Evolutionary conservation across 352 stramenopile genomes (phyloP), one percentile per base, ranked within the genome.

Genomic region (Albugo candida): DNA sequence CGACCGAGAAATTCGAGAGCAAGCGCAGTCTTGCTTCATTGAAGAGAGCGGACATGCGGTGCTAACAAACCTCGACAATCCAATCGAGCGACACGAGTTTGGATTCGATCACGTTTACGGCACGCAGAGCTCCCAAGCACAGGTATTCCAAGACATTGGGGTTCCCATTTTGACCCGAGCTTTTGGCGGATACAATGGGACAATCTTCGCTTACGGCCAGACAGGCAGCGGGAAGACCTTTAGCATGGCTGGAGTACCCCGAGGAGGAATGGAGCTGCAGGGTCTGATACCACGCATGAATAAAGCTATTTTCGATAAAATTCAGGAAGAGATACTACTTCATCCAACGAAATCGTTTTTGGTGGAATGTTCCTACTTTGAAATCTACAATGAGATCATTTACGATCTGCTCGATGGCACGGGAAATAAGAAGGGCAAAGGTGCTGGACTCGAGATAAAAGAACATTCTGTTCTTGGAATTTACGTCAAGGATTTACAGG

Each of bases 361-460:
- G 8, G 75, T 97, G 17, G 78, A 91, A 47, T 92, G 75, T 34
- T 95, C 84, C 13, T 97, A 94, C 64, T 88, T 97, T 51, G 89
- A 97, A 55, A 97, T 97, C 42, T 97, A 97, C 66, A 97, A 97
- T 51, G 89, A 97, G 60, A 88, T 88, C 41, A 95, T 97, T 48
- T 95, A 92, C 53, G 91, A 97, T 56, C 61, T 97, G 40, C 67
- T 97, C 10, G 70, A 94, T 48, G 69, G 70, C n/a, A 83, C 85
- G 44, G 52, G 61, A 38, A 19, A 43, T 24, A 93, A 92, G 65
- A 87, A 92, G 24, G 81, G 73, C 55, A 84, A 87, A 54, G 74
- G 72, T 31, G 38, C 38, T 24, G 80, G 82, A 1, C 67, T 96
- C 16, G 77, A 95, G 60, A 94, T 96, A 51, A 93, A 94, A 27